These are phyloP conservation scores for Achlya hypogyna DNA, from an alignment of 352 stramenopile genomes.

Conservation along the genomic window DNA sequence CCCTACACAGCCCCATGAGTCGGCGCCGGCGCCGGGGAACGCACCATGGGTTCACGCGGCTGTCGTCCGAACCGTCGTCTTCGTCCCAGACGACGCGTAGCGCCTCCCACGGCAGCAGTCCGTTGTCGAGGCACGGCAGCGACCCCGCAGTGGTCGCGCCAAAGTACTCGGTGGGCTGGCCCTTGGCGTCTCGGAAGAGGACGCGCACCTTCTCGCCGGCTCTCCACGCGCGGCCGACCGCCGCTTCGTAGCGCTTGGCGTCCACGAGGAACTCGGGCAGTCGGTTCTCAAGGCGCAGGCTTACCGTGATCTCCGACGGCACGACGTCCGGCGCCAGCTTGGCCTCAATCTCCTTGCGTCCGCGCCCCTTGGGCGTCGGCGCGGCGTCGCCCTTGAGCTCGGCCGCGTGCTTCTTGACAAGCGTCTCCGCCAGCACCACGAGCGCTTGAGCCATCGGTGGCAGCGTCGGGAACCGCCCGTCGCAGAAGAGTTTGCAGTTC, in stretches of 20 bases:
- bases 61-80: conserved; percentile 73
- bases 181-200: conserved; percentile 62
- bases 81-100: conserved; percentile 77
- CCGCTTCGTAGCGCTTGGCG: conserved; percentile 50
- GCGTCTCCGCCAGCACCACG: conserved; percentile 45
- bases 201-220: conserved; percentile 70
- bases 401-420: conserved; percentile 61
- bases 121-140: conserved; percentile 44
- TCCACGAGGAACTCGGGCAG: conserved; percentile 67
- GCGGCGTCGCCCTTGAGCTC: conserved; percentile 24
- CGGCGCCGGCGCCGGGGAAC: conserved; percentile 14
- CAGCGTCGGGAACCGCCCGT: conserved; percentile 64
- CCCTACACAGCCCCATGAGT: conserved; percentile 8
- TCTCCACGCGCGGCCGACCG: conserved; percentile 43
- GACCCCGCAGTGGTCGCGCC: conserved; percentile 52
- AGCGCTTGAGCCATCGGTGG: conserved; percentile 64
- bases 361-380: not conserved
- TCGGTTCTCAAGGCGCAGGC: conserved; percentile 75
- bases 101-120: conserved; percentile 70
- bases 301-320: conserved; percentile 19
- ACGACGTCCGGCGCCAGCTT: not conserved
- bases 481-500: conserved; percentile 75
- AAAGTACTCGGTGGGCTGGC: conserved; percentile 64
- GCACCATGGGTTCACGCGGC: conserved; percentile 78
- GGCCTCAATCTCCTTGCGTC: not conserved